Evolutionary conservation across 495 filamentous ascomycete species (phyloP).

Genomic region (Penicillium canescens): DNA sequence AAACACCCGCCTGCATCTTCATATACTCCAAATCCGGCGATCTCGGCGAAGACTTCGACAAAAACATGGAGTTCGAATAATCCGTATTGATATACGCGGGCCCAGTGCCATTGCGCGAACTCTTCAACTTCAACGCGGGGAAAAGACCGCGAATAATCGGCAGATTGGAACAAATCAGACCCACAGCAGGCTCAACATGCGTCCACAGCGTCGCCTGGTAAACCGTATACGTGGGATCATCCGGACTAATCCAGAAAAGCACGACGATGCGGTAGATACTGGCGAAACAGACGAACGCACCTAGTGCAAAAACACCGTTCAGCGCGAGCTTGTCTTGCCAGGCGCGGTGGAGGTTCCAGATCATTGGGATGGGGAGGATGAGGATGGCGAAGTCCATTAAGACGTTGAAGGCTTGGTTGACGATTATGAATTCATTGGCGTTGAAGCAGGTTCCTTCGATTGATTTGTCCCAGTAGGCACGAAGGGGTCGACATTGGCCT

Average conservation of each 20-base stretch:
- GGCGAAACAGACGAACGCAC: slow-evolving; percentile 49
- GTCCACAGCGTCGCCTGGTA: slow-evolving; percentile 59
- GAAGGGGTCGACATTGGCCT: slow-evolving; percentile 43
- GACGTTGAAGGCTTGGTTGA: slow-evolving; percentile 47
- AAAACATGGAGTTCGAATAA: slow-evolving; percentile 25
- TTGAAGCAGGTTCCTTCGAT: slow-evolving; percentile 38
- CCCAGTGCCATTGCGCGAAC: slow-evolving; percentile 18
- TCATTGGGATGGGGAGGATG: slow-evolving; percentile 41
- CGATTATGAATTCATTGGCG: slow-evolving; percentile 37
- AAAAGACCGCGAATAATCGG: slow-evolving; percentile 58
- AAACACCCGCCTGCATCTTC: slow-evolving; percentile 33
- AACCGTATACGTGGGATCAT: slow-evolving; percentile 45
- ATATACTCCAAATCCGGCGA: slow-evolving; percentile 31
- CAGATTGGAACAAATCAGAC: slow-evolving; percentile 57
- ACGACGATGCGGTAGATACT: slow-evolving; percentile 56
- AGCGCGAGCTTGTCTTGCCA: slow-evolving; percentile 49
- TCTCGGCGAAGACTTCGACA: slow-evolving; percentile 25
- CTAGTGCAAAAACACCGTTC: slow-evolving; percentile 48
- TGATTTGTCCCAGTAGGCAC: slow-evolving; percentile 42
- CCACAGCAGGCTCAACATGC: slow-evolving; percentile 56
- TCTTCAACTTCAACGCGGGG: slow-evolving; percentile 33
- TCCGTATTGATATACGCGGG: slow-evolving; percentile 35
- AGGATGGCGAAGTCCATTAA: slow-evolving; percentile 47
- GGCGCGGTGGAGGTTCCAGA: slow-evolving; percentile 44
- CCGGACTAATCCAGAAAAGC: slow-evolving; percentile 52